phyloP scores from a whole-genome alignment of 352 stramenopile genomes.

The Pythium biforme region DNA sequence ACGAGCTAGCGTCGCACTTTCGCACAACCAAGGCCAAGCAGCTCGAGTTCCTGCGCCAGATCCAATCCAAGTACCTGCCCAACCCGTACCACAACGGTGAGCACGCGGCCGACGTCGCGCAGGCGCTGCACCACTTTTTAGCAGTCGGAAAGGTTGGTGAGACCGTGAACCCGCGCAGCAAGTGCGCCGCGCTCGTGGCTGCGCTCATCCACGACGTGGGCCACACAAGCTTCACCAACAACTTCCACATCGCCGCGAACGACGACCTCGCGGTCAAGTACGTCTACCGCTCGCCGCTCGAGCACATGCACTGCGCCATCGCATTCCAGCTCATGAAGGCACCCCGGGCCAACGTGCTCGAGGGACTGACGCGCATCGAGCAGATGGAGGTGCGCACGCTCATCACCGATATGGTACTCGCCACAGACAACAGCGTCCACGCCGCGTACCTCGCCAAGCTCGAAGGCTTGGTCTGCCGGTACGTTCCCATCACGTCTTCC shows the following conservation, averaged over 20 bases:
- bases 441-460: conserved; percentile 76
- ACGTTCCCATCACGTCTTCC: too few relatives aligned
- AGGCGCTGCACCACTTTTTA: conserved; percentile 76
- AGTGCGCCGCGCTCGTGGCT: conserved; percentile 70
- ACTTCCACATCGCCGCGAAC: conserved; percentile 83
- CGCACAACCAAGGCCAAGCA: conserved; percentile 48
- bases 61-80: conserved; percentile 58
- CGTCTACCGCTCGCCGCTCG: conserved; percentile 77
- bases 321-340: conserved; percentile 79
- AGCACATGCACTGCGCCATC: conserved; percentile 86
- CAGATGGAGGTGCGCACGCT: conserved; percentile 75
- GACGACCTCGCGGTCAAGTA: conserved; percentile 81
- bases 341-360: conserved; percentile 66
- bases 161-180: conserved; percentile 56
- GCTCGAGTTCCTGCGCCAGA: conserved; percentile 60
- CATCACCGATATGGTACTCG: conserved; percentile 85
- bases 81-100: conserved; percentile 87
- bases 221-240: conserved; percentile 88
- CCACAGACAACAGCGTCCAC: conserved; percentile 88
- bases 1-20: conserved; percentile 65
- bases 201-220: conserved; percentile 85
- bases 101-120: conserved; percentile 81
- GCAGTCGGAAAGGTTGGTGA: conserved; percentile 46
- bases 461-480: conserved; percentile 67
- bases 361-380: conserved; percentile 69